Evolutionary conservation across 495 filamentous ascomycete genomes (phyloP).

Genomic region (Podospora bellae-mahoneyi): DNA sequence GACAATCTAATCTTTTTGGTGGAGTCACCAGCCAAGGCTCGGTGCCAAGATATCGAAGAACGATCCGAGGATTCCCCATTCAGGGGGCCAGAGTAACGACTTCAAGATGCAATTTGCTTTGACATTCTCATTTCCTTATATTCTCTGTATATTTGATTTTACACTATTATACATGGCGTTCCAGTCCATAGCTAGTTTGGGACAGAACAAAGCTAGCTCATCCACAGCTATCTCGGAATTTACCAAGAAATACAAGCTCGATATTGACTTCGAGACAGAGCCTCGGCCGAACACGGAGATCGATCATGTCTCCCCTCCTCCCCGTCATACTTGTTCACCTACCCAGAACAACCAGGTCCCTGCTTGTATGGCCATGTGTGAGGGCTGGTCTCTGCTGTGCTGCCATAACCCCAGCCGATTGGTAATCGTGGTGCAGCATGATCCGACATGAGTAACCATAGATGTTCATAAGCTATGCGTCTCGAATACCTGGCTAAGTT

Average conservation of each 20-base stretch:
- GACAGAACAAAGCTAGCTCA: neutral
- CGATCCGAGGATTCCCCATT: neutral
- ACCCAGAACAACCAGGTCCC: neutral
- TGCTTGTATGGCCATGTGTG: neutral
- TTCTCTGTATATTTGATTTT: neutral
- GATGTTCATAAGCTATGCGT: neutral
- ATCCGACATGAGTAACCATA: neutral
- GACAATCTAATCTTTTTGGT: slow-evolving; percentile 19
- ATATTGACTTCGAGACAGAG: neutral
- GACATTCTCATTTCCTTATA: neutral
- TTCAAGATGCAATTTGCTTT: neutral
- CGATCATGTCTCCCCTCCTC: neutral
- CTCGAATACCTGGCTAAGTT: slow-evolving; percentile 1
- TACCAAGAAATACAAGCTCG: neutral
- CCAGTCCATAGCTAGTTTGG: neutral
- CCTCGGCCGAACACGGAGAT: neutral
- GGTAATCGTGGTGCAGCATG: neutral
- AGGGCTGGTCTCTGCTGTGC: neutral
- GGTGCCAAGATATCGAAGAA: neutral
- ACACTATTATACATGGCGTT: neutral
- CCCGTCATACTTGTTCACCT: neutral
- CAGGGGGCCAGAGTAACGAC: neutral
- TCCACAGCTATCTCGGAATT: neutral
- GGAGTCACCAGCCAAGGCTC: neutral
- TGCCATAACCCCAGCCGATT: neutral